These are phyloP conservation scores for Silene noctiflora DNA, from an alignment of 179 eudicot species.

Conservation along the genomic window DNA sequence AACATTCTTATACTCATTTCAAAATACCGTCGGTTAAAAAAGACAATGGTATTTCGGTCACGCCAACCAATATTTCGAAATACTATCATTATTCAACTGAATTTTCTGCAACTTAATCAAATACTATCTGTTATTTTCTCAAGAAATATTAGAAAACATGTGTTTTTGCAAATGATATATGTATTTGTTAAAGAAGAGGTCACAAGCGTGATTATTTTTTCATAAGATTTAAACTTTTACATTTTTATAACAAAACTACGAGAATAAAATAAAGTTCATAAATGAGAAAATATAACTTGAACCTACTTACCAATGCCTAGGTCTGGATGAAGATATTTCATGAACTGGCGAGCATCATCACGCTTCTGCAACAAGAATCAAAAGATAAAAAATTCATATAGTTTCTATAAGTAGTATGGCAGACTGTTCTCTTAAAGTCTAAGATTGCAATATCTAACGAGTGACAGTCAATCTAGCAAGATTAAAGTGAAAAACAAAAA, in stretches of 20 bases:
- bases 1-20: no score
- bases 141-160: no score
- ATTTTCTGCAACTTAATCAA: no score
- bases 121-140: no score
- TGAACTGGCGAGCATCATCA: conserved; percentile 95
- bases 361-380: conserved; percentile 57
- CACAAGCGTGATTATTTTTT: background rate
- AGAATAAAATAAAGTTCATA: background rate
- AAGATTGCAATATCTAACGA: background rate
- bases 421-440: background rate
- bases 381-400: conserved; percentile 11
- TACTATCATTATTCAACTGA: no score
- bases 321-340: conserved; percentile 89
- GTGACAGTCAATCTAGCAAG: background rate
- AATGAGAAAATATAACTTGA: background rate
- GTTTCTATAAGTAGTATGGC: background rate
- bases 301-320: conserved; percentile 75
- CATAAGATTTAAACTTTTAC: background rate
- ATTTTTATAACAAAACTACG: background rate
- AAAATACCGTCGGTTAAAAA: no score
- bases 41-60: no score
- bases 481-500: background rate
- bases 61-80: no score
- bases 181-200: no score
- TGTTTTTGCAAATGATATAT: no score